Conservation (phyloP, 305 asterid genomes). For the Striga hermonthica region DNA sequence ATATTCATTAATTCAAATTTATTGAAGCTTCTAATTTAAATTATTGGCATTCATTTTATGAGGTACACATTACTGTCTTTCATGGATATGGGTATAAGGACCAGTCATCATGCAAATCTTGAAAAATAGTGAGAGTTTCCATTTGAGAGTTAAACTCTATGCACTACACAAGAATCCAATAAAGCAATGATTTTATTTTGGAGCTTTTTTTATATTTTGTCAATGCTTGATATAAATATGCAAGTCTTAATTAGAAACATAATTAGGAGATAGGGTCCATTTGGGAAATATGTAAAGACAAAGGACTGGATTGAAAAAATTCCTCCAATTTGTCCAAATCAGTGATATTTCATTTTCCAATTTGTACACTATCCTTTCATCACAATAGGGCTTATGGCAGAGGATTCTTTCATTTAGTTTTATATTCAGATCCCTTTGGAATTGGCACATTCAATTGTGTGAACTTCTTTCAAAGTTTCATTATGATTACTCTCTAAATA, state of each 20-base stretch:
- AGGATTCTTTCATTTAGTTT: constrained; percentile 31
- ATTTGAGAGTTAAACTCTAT: constrained; percentile 6
- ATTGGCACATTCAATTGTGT: constrained; percentile 29
- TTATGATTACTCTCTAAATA: too few species aligned
- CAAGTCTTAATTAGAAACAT: constrained; percentile 8
- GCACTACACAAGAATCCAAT: constrained; percentile 21
- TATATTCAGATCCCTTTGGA: constrained; percentile 15
- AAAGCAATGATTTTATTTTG: constrained; percentile 35
- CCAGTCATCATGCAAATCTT: background rate
- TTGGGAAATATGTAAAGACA: constrained; percentile 24
- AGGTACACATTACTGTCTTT: too few species aligned
- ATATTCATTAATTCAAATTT: background rate
- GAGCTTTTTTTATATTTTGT: constrained; percentile 24
- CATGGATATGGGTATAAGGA: background rate
- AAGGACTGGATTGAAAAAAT: constrained; percentile 21
- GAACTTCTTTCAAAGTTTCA: constrained; percentile 9
- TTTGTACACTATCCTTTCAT: constrained; percentile 27
- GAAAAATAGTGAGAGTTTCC: background rate
- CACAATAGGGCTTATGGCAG: constrained; percentile 1
- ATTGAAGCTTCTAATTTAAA: background rate
- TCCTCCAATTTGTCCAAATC: constrained; percentile 29
- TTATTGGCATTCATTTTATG: background rate
- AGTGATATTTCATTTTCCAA: constrained; percentile 44
- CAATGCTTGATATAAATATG: constrained; percentile 28
- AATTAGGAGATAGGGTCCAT: constrained; percentile 17